phyloP scores from a whole-genome alignment of 495 filamentous ascomycete genomes.

The Penicillium parvum region DNA sequence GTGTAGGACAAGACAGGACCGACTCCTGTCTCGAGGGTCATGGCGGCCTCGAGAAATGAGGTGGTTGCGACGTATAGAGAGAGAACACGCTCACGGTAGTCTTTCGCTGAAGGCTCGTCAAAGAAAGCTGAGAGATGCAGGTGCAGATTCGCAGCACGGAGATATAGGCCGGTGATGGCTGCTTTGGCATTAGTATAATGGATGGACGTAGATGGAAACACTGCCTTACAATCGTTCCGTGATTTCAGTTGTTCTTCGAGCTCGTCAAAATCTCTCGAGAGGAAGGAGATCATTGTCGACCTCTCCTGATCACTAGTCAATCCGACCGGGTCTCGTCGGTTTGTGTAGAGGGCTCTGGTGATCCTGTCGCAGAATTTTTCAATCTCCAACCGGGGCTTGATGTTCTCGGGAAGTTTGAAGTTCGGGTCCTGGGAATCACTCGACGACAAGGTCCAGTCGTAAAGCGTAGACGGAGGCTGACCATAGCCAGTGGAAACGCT shows the following conservation, averaged over 20 bases:
- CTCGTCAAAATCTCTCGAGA: conserved; percentile 50
- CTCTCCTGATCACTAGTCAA: conserved; percentile 67
- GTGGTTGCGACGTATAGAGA: conserved; percentile 72
- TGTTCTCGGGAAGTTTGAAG: conserved; percentile 62
- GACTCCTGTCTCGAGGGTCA: conserved; percentile 52
- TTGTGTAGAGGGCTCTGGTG: conserved; percentile 80
- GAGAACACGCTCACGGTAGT: conserved; percentile 74
- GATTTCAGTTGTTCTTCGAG: conserved; percentile 43
- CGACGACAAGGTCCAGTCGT: conserved; percentile 76
- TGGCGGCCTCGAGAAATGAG: conserved; percentile 67
- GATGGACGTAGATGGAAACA: not conserved
- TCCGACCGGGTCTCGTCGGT: conserved; percentile 68
- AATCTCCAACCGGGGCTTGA: conserved; percentile 67
- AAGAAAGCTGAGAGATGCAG: conserved; percentile 86
- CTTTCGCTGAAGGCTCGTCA: conserved; percentile 66
- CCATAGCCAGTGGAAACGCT: conserved; percentile 87
- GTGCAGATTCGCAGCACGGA: conserved; percentile 76
- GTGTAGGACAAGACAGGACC: conserved; percentile 59
- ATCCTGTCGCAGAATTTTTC: conserved; percentile 82
- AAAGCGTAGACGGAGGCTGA: conserved; percentile 81
- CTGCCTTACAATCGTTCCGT: conserved; percentile 40
- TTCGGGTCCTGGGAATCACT: conserved; percentile 58
- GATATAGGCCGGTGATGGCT: conserved; percentile 65
- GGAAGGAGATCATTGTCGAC: conserved; percentile 57
- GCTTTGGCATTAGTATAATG: conserved; percentile 28